phyloP scores from a whole-genome alignment of 2,329 filamentous ascomycete genomes.

The Penicillium freii region DNA sequence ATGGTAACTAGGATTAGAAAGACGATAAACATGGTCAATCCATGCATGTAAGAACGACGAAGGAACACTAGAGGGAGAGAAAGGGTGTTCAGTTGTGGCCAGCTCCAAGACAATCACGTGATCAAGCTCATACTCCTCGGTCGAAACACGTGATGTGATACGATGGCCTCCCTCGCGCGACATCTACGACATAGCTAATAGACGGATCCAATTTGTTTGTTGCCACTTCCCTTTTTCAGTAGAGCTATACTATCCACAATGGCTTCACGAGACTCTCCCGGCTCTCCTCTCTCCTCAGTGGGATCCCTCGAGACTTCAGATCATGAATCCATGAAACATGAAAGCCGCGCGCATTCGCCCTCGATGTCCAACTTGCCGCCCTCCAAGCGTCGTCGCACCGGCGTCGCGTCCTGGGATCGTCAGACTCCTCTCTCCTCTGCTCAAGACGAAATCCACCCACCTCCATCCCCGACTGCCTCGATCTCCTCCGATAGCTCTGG shows the following conservation, averaged over 20 bases:
- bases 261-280: slow-evolving; percentile 53
- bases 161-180: slow-evolving; percentile 7
- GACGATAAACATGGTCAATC: background rate
- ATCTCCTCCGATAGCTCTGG: slow-evolving; percentile 90
- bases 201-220: background rate
- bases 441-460: slow-evolving; percentile 40
- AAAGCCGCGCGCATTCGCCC: slow-evolving; percentile 48
- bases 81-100: background rate
- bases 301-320: slow-evolving; percentile 60
- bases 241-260: slow-evolving; percentile 30
- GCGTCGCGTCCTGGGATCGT: slow-evolving; percentile 45
- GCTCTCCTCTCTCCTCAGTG: slow-evolving; percentile 64
- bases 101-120: background rate
- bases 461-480: slow-evolving; percentile 59
- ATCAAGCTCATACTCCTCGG: background rate
- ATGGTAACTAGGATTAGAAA: background rate
- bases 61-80: slow-evolving; percentile 3
- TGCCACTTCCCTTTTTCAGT: background rate
- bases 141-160: slow-evolving; percentile 11
- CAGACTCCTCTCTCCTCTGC: slow-evolving; percentile 51
- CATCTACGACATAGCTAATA: background rate
- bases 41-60: background rate
- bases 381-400: slow-evolving; percentile 50
- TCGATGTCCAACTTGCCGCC: slow-evolving; percentile 44
- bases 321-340: slow-evolving; percentile 55